Base-by-base conservation (phyloP, 2,329 filamentous ascomycete species). In the Colletotrichum eremochloae region DNA sequence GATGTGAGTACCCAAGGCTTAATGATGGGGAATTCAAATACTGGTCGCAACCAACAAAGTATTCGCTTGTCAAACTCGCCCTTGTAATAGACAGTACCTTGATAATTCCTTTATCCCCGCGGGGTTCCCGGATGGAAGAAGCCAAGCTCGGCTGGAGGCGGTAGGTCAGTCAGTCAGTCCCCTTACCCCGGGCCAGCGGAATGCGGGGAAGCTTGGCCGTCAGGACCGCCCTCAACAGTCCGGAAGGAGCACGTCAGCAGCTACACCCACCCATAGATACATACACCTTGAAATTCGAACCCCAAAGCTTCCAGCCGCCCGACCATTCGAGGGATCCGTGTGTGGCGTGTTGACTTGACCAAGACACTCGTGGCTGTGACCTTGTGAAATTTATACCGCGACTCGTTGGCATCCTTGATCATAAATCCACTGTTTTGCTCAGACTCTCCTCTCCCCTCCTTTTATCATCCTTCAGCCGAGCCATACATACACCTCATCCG, bases 151-250 rank as follows among this genome's bases (percentile, higher is more conserved):
- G 71, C 50, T 66, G 57, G 62, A 50, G 46, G 58, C 29, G 67
- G 53, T 44, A 14, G 68, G 58, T 71, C 62, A 53, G 66, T 71
- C 62, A 53, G 66, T 44, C 63, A 33, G 33, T 48, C 60, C 53
- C 61, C 29, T 42, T 72, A 50, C 70, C 71, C 72, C 72, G 72
- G 72, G 63, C 61, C 55, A 75, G 68, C 64, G 67, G 67, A 76
- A 75, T 74, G 75, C 75, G 75, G 75, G 75, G 75, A 76, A 76
- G 46, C 46, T 24, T 46, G 44, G 18, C 42, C 18, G 15, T 58
- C 60, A 52, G 20, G 33, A 38, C 46, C 33, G 44, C n/a, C 38
- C 46, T 46, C 61, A 53, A 40, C 61, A 50, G n/a, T 24, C 20
- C 20, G 36, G 6, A 62, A 38, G 63, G 58, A 24, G 65, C 58